Base-by-base conservation (phyloP, 2,329 filamentous ascomycete genomes). In the Graphiopsis chlorocephala region DNA sequence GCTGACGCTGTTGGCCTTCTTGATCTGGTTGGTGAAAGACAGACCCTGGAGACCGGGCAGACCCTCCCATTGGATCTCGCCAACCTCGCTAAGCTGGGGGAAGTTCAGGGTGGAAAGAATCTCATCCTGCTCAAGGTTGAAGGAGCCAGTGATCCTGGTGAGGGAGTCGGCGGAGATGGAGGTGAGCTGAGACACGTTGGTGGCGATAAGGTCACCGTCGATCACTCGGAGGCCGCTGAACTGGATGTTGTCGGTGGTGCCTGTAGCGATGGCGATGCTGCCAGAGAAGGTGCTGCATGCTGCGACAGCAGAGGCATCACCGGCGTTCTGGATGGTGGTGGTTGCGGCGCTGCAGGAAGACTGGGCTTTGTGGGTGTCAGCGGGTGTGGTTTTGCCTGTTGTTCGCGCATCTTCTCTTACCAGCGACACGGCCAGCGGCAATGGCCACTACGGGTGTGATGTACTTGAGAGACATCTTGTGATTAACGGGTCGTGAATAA, bases 271-370 rank as follows among this genome's bases (percentile, higher is more conserved):
- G 68, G 86, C 83, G 67, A 97, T 82, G 76, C 85, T 84, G 73
- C 90, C 92, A 60, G 85, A 80, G 75, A 91, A 84, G 64, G 85
- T 90, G n/a, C 79, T 76, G 85, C 93, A 97, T 68, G 75, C 73
- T 62, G 84, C 77, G 66, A 94, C 80, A 57, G 76, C 76, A 20
- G 82, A 83, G 64, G 85, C 87, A 74, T 91, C 84, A 71, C 86
- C 85, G 63, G 77, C 80, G 80, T 77, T 82, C 77, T 84, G 83
- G 80, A 92, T 83, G 70, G 85, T 88, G 66, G 77, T 81, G 78
- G 79, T 84, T 69, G 76, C 81, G 72, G 66, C 71, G 66, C 75
- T 78, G 76, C 81, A 83, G 66, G 67, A 68, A n/a, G 61, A 66
- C 63, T 71, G 69, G 60, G 71, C 70, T 73, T 69, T 64, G 26